Percentiles rank a stretch among this genome's conserved stretches.
These are phyloP conservation scores for Protomyces pachydermus DNA, from an alignment of 1,139 yeast species.

Conservation along the genomic window DNA sequence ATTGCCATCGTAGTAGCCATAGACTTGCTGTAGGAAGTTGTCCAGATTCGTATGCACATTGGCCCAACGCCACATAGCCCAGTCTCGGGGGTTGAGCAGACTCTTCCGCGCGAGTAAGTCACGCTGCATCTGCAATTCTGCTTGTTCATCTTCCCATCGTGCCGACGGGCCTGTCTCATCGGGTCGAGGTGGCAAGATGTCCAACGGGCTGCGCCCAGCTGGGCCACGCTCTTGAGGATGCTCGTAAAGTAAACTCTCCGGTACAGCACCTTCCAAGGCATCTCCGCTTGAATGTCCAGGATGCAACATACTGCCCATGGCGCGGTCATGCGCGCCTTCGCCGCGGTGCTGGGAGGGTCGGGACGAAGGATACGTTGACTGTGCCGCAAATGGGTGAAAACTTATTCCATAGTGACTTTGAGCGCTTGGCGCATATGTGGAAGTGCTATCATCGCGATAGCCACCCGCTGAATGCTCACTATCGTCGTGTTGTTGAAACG, in stretches of 20 bases:
- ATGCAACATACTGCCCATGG: background rate
- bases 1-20: slow-evolving; percentile 75
- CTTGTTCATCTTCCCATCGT: background rate
- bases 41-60: slow-evolving; percentile 80
- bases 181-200: slow-evolving; percentile 13
- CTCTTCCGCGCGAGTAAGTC: background rate
- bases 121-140: background rate
- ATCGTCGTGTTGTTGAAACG: slow-evolving; percentile 10
- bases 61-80: slow-evolving; percentile 94
- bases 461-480: slow-evolving; percentile 15
- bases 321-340: background rate
- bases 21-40: slow-evolving; percentile 73
- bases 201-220: background rate
- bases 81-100: slow-evolving; percentile 52
- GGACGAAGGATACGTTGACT: background rate
- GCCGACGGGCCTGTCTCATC: background rate
- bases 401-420: slow-evolving; percentile 23
- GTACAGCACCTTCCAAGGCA: background rate
- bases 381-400: slow-evolving; percentile 18
- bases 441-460: slow-evolving; percentile 6
- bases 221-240: background rate
- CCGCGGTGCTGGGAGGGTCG: background rate
- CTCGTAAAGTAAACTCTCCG: slow-evolving; percentile 11
- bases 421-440: slow-evolving; percentile 16
- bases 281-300: background rate